Evolutionary conservation across 2,329 filamentous ascomycete species (phyloP).

Genomic region (Nannizzia gypsea): DNA sequence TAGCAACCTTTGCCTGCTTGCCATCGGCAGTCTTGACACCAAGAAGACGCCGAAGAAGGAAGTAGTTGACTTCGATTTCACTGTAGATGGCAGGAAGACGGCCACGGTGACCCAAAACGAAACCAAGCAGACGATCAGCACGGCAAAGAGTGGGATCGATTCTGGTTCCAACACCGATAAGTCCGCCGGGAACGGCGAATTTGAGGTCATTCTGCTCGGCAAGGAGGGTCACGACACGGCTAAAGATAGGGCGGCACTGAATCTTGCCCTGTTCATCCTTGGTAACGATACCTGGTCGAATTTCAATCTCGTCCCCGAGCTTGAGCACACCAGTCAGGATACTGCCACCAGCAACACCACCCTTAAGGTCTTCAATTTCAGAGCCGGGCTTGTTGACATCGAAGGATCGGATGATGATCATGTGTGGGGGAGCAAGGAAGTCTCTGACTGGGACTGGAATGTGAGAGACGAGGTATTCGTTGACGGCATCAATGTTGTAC

Average conservation of each 20-base stretch:
- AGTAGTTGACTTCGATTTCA: constrained; percentile 99
- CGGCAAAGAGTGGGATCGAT: constrained; percentile 97
- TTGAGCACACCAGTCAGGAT: constrained; percentile 96
- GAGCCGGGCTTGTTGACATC: constrained; percentile 99
- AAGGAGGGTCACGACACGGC: constrained; percentile 85
- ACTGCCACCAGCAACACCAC: constrained; percentile 92
- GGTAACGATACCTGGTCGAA: constrained; percentile 94
- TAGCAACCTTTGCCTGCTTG: constrained; percentile 98
- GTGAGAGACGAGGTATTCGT: constrained; percentile 88
- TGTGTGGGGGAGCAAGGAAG: constrained; percentile 84
- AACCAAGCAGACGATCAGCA: constrained; percentile 96
- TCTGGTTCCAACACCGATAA: constrained; percentile 95
- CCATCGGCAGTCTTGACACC: constrained; percentile 97
- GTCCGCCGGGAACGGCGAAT: constrained; percentile 91
- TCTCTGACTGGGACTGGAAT: constrained; percentile 87
- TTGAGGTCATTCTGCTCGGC: constrained; percentile 97
- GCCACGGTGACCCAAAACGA: constrained; percentile 90
- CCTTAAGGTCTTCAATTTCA: constrained; percentile 96
- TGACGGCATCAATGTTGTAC: constrained; percentile 98
- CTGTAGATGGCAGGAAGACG: constrained; percentile 93
- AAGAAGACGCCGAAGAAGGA: constrained; percentile 82
- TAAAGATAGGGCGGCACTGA: constrained; percentile 95
- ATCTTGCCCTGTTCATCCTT: constrained; percentile 89
- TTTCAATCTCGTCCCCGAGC: constrained; percentile 95
- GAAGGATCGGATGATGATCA: constrained; percentile 99